phyloP scores from a whole-genome alignment of 2,329 filamentous ascomycete species.

The Colletotrichum filicis region DNA sequence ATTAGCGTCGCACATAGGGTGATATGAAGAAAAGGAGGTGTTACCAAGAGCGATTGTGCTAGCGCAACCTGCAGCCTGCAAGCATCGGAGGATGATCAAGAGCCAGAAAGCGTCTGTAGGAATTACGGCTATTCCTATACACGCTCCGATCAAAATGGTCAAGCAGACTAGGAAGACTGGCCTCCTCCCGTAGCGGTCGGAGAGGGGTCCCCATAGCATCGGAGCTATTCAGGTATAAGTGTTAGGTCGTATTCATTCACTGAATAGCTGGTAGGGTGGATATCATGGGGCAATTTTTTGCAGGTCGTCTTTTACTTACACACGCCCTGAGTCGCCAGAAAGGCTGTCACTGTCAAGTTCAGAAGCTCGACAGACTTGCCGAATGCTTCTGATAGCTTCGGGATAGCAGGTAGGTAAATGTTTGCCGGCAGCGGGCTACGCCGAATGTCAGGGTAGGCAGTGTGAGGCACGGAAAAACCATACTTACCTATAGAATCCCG shows the following conservation, averaged over 20 bases:
- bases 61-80: constrained; percentile 47
- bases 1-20: fast-evolving
- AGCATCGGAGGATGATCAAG: constrained; percentile 42
- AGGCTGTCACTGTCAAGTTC: constrained; percentile 47
- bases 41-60: constrained; percentile 46
- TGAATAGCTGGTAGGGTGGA: no score
- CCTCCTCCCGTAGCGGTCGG: constrained; percentile 45
- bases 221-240: constrained; percentile 35
- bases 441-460: background rate
- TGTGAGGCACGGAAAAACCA: fast-evolving
- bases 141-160: constrained; percentile 43
- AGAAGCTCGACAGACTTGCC: constrained; percentile 42
- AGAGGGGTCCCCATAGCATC: constrained; percentile 49
- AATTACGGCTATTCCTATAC: constrained; percentile 46
- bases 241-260: background rate
- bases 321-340: constrained; percentile 45
- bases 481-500: constrained; percentile 39
- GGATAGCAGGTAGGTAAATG: constrained; percentile 48
- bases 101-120: constrained; percentile 46
- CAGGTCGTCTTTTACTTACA: background rate
- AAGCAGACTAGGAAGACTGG: constrained; percentile 44
- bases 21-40: no score
- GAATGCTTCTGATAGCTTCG: constrained; percentile 42
- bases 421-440: constrained; percentile 46
- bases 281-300: no score